phyloP scores from a whole-genome alignment of 1,284 basidiomycete genomes.

The Gastroboletus turbinatus region DNA sequence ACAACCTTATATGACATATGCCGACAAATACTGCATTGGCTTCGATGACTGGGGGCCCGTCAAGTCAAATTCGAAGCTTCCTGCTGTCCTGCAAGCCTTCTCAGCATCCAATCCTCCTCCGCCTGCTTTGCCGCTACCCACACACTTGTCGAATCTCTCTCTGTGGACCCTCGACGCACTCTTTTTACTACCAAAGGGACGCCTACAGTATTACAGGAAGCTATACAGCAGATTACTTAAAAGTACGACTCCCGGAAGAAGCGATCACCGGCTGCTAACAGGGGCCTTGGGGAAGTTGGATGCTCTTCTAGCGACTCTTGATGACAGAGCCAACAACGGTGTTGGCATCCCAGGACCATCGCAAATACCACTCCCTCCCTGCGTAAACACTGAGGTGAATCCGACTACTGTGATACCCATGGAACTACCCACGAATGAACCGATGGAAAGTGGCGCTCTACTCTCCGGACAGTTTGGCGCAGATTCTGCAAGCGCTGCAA shows the following conservation, averaged over 20 bases:
- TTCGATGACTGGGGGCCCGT: slow-evolving; percentile 87
- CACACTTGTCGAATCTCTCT: slow-evolving; percentile 40
- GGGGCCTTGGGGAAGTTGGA: slow-evolving; percentile 85
- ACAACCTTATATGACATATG: slow-evolving; percentile 83
- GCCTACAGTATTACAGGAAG: slow-evolving; percentile 92
- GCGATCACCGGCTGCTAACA: slow-evolving; percentile 82
- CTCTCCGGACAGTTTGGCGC: slow-evolving; percentile 32
- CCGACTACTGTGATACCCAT: slow-evolving; percentile 47
- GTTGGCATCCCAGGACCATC: slow-evolving; percentile 37
- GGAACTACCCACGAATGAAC: background rate
- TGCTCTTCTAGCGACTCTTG: slow-evolving; percentile 65
- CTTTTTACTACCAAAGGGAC: slow-evolving; percentile 82
- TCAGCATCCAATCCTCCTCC: slow-evolving; percentile 64
- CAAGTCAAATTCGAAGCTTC: slow-evolving; percentile 71
- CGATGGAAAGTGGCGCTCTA: slow-evolving; percentile 4
- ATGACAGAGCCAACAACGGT: slow-evolving; percentile 50
- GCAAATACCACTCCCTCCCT: slow-evolving; percentile 21
- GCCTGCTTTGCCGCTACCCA: slow-evolving; percentile 40
- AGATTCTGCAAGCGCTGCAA: slow-evolving; percentile 43
- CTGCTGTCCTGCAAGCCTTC: slow-evolving; percentile 68
- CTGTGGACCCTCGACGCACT: slow-evolving; percentile 86
- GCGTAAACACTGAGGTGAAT: slow-evolving; percentile 45
- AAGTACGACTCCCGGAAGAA: slow-evolving; percentile 85
- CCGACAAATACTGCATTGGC: slow-evolving; percentile 68
- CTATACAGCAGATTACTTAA: slow-evolving; percentile 87